phyloP scores from a whole-genome alignment of 768 basidiomycete genomes.

The Calocera cornea region DNA sequence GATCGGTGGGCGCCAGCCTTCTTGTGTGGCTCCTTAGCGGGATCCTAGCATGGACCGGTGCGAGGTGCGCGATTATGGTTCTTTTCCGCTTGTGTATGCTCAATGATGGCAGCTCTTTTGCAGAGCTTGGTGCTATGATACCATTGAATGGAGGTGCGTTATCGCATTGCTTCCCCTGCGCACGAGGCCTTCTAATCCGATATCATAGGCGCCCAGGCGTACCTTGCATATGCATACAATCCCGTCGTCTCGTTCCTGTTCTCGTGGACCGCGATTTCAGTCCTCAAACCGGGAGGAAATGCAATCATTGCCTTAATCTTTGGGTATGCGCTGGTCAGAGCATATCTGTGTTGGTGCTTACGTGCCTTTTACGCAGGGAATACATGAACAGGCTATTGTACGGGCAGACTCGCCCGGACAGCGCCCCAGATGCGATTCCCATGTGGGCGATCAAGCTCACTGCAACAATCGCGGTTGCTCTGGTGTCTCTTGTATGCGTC shows the following conservation, averaged over 20 bases:
- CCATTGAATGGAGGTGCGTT: slow-evolving; percentile 38
- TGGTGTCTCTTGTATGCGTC: slow-evolving; percentile 67
- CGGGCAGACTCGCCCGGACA: slow-evolving; percentile 54
- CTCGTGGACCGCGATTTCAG: slow-evolving; percentile 87
- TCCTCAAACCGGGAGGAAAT: slow-evolving; percentile 67
- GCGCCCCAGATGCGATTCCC: slow-evolving; percentile 66
- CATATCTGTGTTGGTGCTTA: background rate
- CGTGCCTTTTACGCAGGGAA: slow-evolving; percentile 32
- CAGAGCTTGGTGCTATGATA: slow-evolving; percentile 81
- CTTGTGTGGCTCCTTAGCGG: slow-evolving; percentile 75
- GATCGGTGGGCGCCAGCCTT: slow-evolving; percentile 82
- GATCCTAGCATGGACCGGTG: slow-evolving; percentile 85
- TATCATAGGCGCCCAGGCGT: slow-evolving; percentile 61
- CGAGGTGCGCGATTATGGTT: slow-evolving; percentile 23
- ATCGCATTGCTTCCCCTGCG: background rate
- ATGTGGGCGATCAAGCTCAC: slow-evolving; percentile 86
- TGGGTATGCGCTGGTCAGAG: slow-evolving; percentile 23
- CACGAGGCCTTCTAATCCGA: background rate
- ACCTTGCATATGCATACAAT: slow-evolving; percentile 79
- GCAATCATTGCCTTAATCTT: slow-evolving; percentile 84
- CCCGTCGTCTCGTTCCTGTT: slow-evolving; percentile 81
- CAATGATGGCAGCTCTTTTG: slow-evolving; percentile 51
- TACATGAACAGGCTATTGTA: slow-evolving; percentile 84
- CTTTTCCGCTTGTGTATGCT: background rate
- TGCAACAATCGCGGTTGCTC: slow-evolving; percentile 53